Evolutionary conservation across 306 rosid genomes (phyloP).

Genomic region (Delonix regia): DNA sequence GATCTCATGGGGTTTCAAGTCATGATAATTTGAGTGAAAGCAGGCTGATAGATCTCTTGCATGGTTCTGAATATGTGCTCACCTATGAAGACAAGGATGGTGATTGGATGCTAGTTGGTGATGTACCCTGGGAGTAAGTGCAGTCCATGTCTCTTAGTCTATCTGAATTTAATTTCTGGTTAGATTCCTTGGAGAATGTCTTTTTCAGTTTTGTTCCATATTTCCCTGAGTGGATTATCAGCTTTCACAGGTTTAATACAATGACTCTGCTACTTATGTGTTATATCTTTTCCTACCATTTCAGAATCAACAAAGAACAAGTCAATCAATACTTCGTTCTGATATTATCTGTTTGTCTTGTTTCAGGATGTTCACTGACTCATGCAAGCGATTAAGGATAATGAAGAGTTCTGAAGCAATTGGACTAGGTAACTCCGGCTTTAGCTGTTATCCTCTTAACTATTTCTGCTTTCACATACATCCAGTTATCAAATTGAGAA

Average conservation of each 20-base stretch:
- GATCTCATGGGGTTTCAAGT: constrained; percentile 64
- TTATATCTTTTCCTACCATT: not conserved
- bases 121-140: constrained; percentile 97
- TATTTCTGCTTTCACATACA: not conserved
- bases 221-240: not conserved
- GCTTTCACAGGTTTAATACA: not conserved
- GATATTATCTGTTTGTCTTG: constrained; percentile 34
- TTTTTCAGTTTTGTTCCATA: not conserved
- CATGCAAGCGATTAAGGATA: constrained; percentile 92
- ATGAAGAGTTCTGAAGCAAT: constrained; percentile 97
- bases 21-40: constrained; percentile 74
- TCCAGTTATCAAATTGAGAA: not conserved
- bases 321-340: constrained; percentile 10
- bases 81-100: constrained; percentile 97
- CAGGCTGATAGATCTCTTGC: constrained; percentile 82
- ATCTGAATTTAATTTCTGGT: constrained; percentile 11
- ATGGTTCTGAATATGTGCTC: constrained; percentile 93
- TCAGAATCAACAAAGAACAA: not conserved
- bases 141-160: constrained; percentile 9
- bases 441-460: not conserved
- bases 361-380: constrained; percentile 77
- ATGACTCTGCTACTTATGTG: not conserved
- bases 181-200: not conserved
- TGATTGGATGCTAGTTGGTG: constrained; percentile 99
- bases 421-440: constrained; percentile 68